Conservation (phyloP, 306 rosid genomes). For the Mucuna pruriens region DNA sequence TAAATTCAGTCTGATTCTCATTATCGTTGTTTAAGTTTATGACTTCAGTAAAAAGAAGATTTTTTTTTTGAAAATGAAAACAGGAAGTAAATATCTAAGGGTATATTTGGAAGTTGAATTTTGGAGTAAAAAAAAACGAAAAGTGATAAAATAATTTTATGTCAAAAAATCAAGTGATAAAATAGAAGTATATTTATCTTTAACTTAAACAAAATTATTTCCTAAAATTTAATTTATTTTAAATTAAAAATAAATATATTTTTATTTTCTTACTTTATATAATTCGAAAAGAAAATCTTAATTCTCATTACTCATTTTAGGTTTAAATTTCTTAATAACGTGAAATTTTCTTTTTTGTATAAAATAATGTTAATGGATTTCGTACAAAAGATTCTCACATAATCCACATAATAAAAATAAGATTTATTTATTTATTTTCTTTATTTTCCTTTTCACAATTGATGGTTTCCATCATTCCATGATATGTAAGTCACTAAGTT, state of each 20-base stretch:
- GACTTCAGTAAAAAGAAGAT: not conserved
- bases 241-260: too few species aligned
- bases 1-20: not conserved
- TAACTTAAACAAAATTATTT: too few species aligned
- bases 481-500: not conserved
- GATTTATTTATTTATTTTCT: not conserved
- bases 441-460: not conserved
- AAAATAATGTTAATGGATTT: not conserved
- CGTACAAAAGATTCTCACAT: not conserved
- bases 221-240: not conserved
- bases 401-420: not conserved
- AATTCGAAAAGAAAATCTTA: not conserved
- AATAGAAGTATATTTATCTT: not conserved
- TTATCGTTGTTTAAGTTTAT: not conserved
- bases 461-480: not conserved
- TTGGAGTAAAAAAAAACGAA: too few species aligned
- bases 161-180: too few species aligned
- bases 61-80: not conserved
- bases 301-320: not conserved
- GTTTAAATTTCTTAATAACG: not conserved
- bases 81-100: not conserved
- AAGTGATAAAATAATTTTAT: too few species aligned
- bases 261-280: too few species aligned
- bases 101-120: not conserved
- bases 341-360: not conserved